These are phyloP conservation scores for Staphylotrichum tortipilum DNA, from an alignment of 495 filamentous ascomycete genomes.

Conservation along the genomic window DNA sequence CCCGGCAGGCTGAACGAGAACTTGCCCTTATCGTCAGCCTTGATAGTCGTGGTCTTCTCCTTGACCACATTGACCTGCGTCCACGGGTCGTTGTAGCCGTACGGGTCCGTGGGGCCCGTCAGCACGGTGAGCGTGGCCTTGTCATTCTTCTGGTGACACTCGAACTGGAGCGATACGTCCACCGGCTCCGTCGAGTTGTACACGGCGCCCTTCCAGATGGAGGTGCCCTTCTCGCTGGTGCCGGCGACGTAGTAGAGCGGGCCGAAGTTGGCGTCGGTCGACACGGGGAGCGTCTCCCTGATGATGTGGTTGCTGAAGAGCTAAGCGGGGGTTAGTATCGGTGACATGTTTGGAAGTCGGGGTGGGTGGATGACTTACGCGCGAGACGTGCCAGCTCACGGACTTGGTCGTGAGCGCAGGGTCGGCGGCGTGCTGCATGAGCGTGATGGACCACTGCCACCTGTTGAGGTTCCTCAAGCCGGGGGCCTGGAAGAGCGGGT, in stretches of 20 bases:
- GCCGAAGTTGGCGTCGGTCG: conserved; percentile 29
- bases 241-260: conserved; percentile 55
- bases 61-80: conserved; percentile 29
- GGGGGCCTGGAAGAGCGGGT: conserved; percentile 13
- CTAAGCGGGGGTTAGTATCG: conserved; percentile 14
- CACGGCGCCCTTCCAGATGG: conserved; percentile 51
- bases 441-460: conserved; percentile 37
- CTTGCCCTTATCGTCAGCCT: conserved; percentile 34
- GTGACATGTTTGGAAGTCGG: background rate
- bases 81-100: conserved; percentile 30
- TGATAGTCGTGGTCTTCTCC: conserved; percentile 34
- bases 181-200: conserved; percentile 51
- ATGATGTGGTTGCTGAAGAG: conserved; percentile 45
- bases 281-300: conserved; percentile 43
- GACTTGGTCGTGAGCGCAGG: conserved; percentile 36
- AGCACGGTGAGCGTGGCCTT: conserved; percentile 49
- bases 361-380: conserved; percentile 19
- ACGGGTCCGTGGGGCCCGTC: conserved; percentile 37
- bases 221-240: conserved; percentile 21
- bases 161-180: conserved; percentile 49
- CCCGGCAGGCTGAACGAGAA: conserved; percentile 42
- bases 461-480: conserved; percentile 33
- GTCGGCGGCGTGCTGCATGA: conserved; percentile 47
- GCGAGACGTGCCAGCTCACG: background rate
- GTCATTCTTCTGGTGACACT: conserved; percentile 37